phyloP scores from a whole-genome alignment of 768 basidiomycete genomes.

The Coprinopsis sp. region DNA sequence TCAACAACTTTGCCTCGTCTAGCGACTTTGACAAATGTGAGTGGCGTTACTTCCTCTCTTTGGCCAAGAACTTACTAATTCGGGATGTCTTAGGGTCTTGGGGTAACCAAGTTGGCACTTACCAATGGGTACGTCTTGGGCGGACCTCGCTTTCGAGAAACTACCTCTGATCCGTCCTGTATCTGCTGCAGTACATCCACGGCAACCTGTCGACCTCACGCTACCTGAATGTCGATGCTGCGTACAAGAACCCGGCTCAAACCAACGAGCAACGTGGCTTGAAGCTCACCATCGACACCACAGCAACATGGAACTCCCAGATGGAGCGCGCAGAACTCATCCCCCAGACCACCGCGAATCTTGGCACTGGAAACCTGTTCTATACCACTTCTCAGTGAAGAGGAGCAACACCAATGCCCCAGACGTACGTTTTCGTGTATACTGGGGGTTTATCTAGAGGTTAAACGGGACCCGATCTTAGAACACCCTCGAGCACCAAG shows the following conservation, averaged over 20 bases:
- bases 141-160: background rate
- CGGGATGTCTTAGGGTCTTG: constrained; percentile 41
- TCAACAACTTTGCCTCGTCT: constrained; percentile 41
- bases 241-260: constrained; percentile 57
- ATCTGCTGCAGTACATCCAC: constrained; percentile 44
- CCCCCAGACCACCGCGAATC: constrained; percentile 44
- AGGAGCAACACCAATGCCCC: constrained; percentile 45
- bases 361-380: constrained; percentile 53
- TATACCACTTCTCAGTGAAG: constrained; percentile 61
- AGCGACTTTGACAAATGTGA: constrained; percentile 51
- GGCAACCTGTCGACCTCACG: constrained; percentile 45
- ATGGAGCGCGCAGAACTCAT: constrained; percentile 44
- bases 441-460: background rate
- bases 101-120: constrained; percentile 48
- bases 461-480: constrained; percentile 15
- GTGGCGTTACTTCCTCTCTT: constrained; percentile 11
- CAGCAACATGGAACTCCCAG: constrained; percentile 52
- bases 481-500: constrained; percentile 55
- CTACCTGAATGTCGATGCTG: constrained; percentile 46
- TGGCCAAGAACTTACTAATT: background rate
- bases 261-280: constrained; percentile 47
- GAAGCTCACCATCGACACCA: constrained; percentile 49
- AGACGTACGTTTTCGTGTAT: constrained; percentile 32
- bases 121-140: constrained; percentile 45
- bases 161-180: background rate